Evolutionary conservation across 768 basidiomycete species (phyloP).

Genomic region (Solioccasus polychromus): DNA sequence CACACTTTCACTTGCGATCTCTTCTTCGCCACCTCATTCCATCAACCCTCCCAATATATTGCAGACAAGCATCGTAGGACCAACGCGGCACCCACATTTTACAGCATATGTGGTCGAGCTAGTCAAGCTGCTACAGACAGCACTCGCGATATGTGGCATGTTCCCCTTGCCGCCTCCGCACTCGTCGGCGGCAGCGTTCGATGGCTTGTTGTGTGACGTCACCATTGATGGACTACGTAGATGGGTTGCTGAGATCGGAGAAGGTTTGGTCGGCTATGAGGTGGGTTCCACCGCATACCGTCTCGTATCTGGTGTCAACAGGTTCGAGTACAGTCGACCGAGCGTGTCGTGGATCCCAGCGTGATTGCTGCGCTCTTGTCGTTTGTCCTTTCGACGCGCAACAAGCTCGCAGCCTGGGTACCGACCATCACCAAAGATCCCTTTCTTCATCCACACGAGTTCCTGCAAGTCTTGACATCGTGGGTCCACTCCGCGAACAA

Average conservation of each 20-base stretch:
- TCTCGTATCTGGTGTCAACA: slow-evolving; percentile 1
- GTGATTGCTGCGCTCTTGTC: slow-evolving; percentile 70
- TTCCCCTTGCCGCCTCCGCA: slow-evolving; percentile 36
- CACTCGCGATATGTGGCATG: slow-evolving; percentile 69
- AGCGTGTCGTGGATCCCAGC: slow-evolving; percentile 70
- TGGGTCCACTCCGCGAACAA: slow-evolving; percentile 21
- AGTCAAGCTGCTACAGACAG: slow-evolving; percentile 70
- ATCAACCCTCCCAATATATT: slow-evolving; percentile 14
- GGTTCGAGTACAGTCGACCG: slow-evolving; percentile 50
- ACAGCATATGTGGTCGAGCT: slow-evolving; percentile 69
- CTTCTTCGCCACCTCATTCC: slow-evolving; percentile 22
- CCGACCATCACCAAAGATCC: slow-evolving; percentile 68
- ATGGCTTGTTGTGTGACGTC: slow-evolving; percentile 76
- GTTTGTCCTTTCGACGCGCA: slow-evolving; percentile 62
- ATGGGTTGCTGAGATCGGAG: slow-evolving; percentile 69
- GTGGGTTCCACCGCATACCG: slow-evolving; percentile 27
- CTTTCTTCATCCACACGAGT: slow-evolving; percentile 64
- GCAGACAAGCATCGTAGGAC: slow-evolving; percentile 11
- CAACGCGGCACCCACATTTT: slow-evolving; percentile 43
- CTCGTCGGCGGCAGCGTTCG: slow-evolving; percentile 27
- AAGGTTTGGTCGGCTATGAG: slow-evolving; percentile 59
- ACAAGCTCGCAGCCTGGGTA: slow-evolving; percentile 59
- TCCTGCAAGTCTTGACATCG: slow-evolving; percentile 46
- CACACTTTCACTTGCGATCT: slow-evolving; percentile 20
- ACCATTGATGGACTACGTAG: slow-evolving; percentile 68